Percentiles rank a stretch among this genome's conserved stretches.
Conservation (phyloP, 1,284 basidiomycete species). For the Xanthoconium separans region DNA sequence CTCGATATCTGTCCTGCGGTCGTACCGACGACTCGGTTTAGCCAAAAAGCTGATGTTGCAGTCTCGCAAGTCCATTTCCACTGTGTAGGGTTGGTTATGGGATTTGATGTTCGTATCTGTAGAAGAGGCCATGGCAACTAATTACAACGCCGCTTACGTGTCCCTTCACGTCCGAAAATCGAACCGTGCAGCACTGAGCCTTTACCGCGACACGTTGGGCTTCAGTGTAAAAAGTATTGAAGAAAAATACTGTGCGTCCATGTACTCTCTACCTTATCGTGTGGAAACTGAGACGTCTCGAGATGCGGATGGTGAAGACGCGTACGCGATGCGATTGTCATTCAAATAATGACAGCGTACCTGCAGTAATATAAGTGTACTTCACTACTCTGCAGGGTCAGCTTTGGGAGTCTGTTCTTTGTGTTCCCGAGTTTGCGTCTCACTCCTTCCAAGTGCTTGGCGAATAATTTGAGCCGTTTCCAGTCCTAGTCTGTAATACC, state of each 20-base stretch:
- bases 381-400: background rate
- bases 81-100: background rate
- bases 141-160: constrained; percentile 85
- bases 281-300: constrained; percentile 9
- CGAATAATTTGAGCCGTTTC: constrained; percentile 59
- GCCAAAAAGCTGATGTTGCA: constrained; percentile 94
- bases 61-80: constrained; percentile 63
- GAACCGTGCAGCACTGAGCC: constrained; percentile 83
- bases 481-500: constrained; percentile 85
- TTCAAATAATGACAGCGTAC: constrained; percentile 40
- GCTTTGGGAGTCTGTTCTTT: background rate
- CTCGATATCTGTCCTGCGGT: constrained; percentile 90
- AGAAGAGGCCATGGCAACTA: constrained; percentile 91
- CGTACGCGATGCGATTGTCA: constrained; percentile 82
- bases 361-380: constrained; percentile 4
- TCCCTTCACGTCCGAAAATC: constrained; percentile 92
- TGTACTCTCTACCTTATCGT: background rate
- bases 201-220: constrained; percentile 89
- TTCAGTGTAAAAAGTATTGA: constrained; percentile 87
- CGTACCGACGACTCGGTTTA: constrained; percentile 85
- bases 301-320: constrained; percentile 94
- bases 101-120: constrained; percentile 11
- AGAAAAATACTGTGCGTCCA: constrained; percentile 79
- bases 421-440: background rate
- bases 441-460: constrained; percentile 44